A percentile compares a stretch with the other conserved stretches of the same genome.
These are phyloP conservation scores for Punctularia strigosozonata DNA, from an alignment of 768 basidiomycete species.

Conservation along the genomic window DNA sequence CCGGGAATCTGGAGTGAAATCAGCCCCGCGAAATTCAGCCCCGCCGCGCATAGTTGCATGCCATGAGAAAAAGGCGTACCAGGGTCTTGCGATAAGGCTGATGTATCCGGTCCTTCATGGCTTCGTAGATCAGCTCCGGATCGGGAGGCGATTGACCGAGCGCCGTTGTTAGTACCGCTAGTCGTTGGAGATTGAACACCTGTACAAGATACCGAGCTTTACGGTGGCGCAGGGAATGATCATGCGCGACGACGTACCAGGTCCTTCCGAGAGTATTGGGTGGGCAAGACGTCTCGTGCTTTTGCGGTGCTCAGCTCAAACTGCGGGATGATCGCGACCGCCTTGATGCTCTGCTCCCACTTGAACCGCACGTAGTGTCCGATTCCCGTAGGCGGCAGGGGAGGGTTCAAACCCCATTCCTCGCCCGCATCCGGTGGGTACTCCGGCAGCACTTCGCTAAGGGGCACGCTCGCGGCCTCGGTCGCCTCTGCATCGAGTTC, in stretches of 20 bases:
- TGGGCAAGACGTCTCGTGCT: conserved; percentile 83
- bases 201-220: conserved; percentile 21
- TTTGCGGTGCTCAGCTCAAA: conserved; percentile 96
- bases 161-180: conserved; percentile 93
- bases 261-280: conserved; percentile 78
- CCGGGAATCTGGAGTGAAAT: conserved; percentile 70
- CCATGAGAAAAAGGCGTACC: conserved; percentile 31
- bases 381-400: conserved; percentile 78
- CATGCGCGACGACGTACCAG: conserved; percentile 42
- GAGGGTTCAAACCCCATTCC: conserved; percentile 84
- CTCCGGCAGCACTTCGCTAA: conserved; percentile 93
- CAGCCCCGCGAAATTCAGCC: neutral
- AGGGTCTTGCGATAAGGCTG: conserved; percentile 89
- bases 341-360: conserved; percentile 78
- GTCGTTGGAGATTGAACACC: conserved; percentile 96
- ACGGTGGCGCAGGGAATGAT: conserved; percentile 2
- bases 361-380: conserved; percentile 89
- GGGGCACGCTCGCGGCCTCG: conserved; percentile 79
- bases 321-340: conserved; percentile 86
- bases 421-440: conserved; percentile 89
- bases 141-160: conserved; percentile 86
- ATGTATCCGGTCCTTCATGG: conserved; percentile 97
- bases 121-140: conserved; percentile 94
- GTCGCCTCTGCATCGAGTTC: conserved; percentile 77
- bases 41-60: conserved; percentile 1